Evolutionary conservation across 2,329 filamentous ascomycete species (phyloP).

Genomic region (Neofusicoccum laricinum): DNA sequence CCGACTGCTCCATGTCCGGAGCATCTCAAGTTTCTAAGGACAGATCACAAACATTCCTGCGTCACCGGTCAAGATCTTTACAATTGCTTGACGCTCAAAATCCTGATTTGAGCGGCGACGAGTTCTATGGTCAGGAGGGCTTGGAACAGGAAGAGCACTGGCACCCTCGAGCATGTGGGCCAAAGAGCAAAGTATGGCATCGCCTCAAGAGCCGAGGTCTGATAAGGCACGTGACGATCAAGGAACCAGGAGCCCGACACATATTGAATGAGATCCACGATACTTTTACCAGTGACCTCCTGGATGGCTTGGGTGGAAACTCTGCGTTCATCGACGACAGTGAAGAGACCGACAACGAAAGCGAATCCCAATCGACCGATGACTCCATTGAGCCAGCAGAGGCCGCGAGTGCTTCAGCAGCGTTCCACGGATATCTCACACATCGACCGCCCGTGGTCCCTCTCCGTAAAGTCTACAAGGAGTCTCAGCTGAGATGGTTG

Average conservation of each 20-base stretch:
- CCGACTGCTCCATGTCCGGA: neutral
- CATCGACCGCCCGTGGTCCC: conserved; percentile 65
- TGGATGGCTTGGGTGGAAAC: neutral
- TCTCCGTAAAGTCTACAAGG: conserved; percentile 71
- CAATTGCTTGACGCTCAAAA: conserved; percentile 28
- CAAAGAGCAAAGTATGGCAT: conserved; percentile 62
- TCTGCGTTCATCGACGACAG: conserved; percentile 18
- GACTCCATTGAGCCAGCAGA: conserved; percentile 13
- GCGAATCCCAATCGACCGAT: neutral
- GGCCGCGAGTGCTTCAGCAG: too few species aligned
- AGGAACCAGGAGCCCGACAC: conserved; percentile 63
- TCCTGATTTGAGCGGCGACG: conserved; percentile 48
- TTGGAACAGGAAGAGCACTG: conserved; percentile 47
- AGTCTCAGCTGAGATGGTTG: conserved; percentile 69
- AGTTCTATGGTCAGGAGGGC: conserved; percentile 48
- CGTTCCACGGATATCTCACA: too few species aligned
- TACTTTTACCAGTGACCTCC: conserved; percentile 52
- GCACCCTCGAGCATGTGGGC: conserved; percentile 65
- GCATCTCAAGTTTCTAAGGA: conserved; percentile 45
- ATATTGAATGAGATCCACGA: conserved; percentile 62
- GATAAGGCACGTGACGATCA: conserved; percentile 62
- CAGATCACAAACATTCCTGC: conserved; percentile 40
- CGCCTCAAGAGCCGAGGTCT: conserved; percentile 74
- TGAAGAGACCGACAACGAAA: neutral
- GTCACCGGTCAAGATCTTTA: conserved; percentile 19